These are phyloP conservation scores for Beauveria caledonica DNA, from an alignment of 2,329 filamentous ascomycete genomes.

Conservation along the genomic window DNA sequence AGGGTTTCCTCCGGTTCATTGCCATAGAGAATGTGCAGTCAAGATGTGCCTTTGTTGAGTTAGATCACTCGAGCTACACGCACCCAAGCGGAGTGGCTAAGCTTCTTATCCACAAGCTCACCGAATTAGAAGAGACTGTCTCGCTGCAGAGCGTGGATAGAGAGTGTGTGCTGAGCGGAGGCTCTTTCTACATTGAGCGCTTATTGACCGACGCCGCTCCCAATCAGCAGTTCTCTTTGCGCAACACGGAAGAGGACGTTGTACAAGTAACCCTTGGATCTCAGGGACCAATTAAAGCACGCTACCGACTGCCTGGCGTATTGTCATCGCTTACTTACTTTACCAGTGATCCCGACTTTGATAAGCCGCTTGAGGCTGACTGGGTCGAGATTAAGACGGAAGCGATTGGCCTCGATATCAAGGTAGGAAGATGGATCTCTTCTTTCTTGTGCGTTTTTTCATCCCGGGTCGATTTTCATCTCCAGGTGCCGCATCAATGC, in stretches of 20 bases:
- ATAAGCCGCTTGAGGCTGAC: constrained; percentile 13
- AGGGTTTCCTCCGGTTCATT: constrained; percentile 5
- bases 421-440: not conserved
- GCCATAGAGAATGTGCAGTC: constrained; percentile 2
- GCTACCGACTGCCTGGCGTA: constrained; percentile 15
- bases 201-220: not conserved
- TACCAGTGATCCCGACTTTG: constrained; percentile 16
- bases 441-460: not conserved
- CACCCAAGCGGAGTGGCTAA: not conserved
- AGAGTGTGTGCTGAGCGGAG: not conserved
- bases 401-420: constrained; percentile 21
- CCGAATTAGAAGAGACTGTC: not conserved
- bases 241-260: not conserved
- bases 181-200: not conserved
- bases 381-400: constrained; percentile 22
- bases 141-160: not conserved
- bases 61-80: not conserved
- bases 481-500: constrained; percentile 19
- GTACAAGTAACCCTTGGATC: not conserved
- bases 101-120: not conserved
- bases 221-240: constrained; percentile 1
- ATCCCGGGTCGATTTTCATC: constrained; percentile 19
- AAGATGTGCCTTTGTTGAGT: constrained; percentile 2
- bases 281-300: constrained; percentile 3
- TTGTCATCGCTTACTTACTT: constrained; percentile 23